phyloP scores from a whole-genome alignment of 768 basidiomycete species.

The Gelatoporia subvermispora region DNA sequence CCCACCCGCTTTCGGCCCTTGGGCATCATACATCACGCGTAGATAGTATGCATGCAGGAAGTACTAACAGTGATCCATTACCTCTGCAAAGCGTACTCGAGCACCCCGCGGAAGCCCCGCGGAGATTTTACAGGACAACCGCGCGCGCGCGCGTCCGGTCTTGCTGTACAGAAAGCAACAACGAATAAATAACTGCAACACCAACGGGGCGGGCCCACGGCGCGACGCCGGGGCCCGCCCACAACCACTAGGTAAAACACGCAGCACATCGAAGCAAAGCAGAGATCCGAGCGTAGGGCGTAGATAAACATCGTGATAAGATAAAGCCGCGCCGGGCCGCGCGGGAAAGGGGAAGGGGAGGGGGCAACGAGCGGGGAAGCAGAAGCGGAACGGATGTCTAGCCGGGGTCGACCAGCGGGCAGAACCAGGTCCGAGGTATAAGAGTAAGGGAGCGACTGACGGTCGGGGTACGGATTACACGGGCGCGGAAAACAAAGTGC shows the following conservation, averaged over 20 bases:
- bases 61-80: background rate
- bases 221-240: conserved; percentile 1
- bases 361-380: conserved; percentile 9
- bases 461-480: background rate
- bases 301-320: background rate
- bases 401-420: conserved; percentile 17
- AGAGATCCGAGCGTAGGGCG: background rate
- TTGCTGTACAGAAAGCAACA: background rate
- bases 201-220: conserved; percentile 10
- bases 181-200: conserved; percentile 17
- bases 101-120: no score
- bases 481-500: no score
- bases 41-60: no score
- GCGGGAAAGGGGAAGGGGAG: conserved; percentile 2
- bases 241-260: background rate
- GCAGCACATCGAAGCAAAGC: conserved; percentile 1
- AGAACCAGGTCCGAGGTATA: conserved; percentile 16
- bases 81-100: background rate
- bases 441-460: background rate
- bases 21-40: no score
- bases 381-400: conserved; percentile 9
- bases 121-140: no score
- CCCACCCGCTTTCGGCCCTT: no score
- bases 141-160: no score
- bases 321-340: background rate